phyloP scores from a whole-genome alignment of 345 rosid genomes.

The Boechera divaricarpa region DNA sequence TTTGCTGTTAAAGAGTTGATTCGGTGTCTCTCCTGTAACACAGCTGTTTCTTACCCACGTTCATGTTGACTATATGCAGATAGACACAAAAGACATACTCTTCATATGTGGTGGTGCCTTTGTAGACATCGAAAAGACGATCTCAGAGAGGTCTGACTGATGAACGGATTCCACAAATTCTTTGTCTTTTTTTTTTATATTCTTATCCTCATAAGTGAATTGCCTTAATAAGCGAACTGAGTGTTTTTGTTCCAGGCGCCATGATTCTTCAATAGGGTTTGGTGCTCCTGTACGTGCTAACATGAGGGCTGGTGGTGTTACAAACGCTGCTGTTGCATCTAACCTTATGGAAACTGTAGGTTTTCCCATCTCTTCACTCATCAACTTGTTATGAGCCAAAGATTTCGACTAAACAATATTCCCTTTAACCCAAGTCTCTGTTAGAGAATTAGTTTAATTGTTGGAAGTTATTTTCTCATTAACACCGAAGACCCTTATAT shows the following conservation, averaged over 20 bases:
- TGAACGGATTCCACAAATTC: background rate
- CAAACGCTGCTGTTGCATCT: slow-evolving; percentile 77
- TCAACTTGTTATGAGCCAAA: background rate
- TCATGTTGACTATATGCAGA: slow-evolving; percentile 51
- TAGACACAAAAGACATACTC: slow-evolving; percentile 98
- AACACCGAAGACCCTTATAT: too few relatives aligned
- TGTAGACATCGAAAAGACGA: slow-evolving; percentile 94
- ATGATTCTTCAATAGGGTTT: slow-evolving; percentile 98
- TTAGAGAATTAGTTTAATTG: too few relatives aligned
- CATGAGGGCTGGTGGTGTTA: slow-evolving; percentile 85
- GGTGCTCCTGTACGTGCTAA: slow-evolving; percentile 98
- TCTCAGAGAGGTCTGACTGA: slow-evolving; percentile 82
- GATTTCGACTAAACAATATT: too few relatives aligned
- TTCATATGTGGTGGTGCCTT: slow-evolving; percentile 99
- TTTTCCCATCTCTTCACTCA: slow-evolving; percentile 25
- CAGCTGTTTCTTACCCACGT: slow-evolving; percentile 13
- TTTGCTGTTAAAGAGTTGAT: background rate
- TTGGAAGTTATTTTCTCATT: too few relatives aligned
- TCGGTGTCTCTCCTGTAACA: slow-evolving; percentile 1
- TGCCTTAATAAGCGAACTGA: slow-evolving; percentile 20
- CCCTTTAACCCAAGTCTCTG: too few relatives aligned
- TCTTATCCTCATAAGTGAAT: background rate
- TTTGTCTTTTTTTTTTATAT: background rate
- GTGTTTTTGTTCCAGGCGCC: slow-evolving; percentile 61
- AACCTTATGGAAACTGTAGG: slow-evolving; percentile 92